phyloP scores from a whole-genome alignment of 139 green algal species.

The Klebsormidium nitens region DNA sequence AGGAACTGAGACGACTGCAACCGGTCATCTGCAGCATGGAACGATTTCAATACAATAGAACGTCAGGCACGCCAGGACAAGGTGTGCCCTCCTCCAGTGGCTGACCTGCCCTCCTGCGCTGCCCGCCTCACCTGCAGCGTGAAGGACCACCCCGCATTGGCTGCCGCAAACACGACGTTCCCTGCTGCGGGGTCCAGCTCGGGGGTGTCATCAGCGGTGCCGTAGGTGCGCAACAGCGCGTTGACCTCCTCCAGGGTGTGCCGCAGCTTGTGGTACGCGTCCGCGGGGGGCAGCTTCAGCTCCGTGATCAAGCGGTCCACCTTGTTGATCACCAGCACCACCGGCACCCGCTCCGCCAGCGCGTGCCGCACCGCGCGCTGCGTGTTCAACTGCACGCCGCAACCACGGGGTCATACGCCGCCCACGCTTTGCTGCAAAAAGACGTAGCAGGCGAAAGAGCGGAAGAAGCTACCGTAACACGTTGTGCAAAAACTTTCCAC shows the following conservation, averaged over 20 bases:
- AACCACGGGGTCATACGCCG: too few species aligned
- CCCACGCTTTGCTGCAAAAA: too few species aligned
- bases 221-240: constrained; percentile 1
- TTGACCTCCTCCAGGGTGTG: constrained; percentile 97
- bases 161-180: constrained; percentile 82
- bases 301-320: constrained; percentile 93
- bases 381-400: constrained; percentile 45
- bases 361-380: constrained; percentile 77
- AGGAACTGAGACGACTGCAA: too few species aligned
- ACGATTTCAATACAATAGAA: too few species aligned
- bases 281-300: constrained; percentile 93
- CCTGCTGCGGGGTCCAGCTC: constrained; percentile 72
- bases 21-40: too few species aligned
- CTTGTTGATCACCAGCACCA: constrained; percentile 90
- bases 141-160: constrained; percentile 75
- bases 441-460: too few species aligned
- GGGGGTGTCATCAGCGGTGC: background rate
- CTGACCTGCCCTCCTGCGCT: too few species aligned
- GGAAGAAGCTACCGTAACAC: too few species aligned
- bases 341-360: constrained; percentile 71
- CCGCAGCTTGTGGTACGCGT: constrained; percentile 96
- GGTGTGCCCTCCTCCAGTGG: too few species aligned
- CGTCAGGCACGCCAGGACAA: too few species aligned
- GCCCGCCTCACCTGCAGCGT: constrained; percentile 57
- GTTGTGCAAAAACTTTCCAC: too few species aligned